Evolutionary conservation across 495 filamentous ascomycete species (phyloP).

Genomic region (Niebla homalea): DNA sequence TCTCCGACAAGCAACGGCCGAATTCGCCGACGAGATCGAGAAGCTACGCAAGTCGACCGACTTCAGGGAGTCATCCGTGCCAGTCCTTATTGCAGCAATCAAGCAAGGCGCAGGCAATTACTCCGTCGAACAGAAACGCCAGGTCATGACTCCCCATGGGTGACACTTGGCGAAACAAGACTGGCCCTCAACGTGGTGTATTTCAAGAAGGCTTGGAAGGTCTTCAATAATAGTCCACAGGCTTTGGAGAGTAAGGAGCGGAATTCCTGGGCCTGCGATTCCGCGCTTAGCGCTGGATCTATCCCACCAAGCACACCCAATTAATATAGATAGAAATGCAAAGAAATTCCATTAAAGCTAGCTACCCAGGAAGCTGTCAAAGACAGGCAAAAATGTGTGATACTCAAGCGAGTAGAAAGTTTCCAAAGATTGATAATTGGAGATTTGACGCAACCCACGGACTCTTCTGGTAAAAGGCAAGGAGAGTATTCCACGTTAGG

Average conservation of each 20-base stretch:
- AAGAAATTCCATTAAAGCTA: neutral
- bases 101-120: conserved; percentile 39
- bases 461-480: conserved; percentile 61
- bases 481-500: conserved; percentile 48
- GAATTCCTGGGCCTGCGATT: too few species aligned
- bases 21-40: conserved; percentile 62
- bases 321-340: too few species aligned
- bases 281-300: too few species aligned
- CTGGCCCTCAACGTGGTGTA: too few species aligned
- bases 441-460: conserved; percentile 47
- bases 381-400: neutral
- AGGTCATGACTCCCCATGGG: conserved; percentile 4
- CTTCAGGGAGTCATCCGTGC: conserved; percentile 48
- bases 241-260: too few species aligned
- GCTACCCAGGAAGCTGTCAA: neutral
- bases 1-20: conserved; percentile 47
- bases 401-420: neutral
- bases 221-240: too few species aligned
- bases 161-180: too few species aligned
- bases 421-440: conserved; percentile 52
- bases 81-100: conserved; percentile 49
- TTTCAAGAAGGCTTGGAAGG: neutral
- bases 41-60: conserved; percentile 50
- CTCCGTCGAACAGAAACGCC: conserved; percentile 21
- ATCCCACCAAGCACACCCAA: too few species aligned